Conservation (phyloP, 139 green algal species). For the Deuterostichococcus epilithicus region DNA sequence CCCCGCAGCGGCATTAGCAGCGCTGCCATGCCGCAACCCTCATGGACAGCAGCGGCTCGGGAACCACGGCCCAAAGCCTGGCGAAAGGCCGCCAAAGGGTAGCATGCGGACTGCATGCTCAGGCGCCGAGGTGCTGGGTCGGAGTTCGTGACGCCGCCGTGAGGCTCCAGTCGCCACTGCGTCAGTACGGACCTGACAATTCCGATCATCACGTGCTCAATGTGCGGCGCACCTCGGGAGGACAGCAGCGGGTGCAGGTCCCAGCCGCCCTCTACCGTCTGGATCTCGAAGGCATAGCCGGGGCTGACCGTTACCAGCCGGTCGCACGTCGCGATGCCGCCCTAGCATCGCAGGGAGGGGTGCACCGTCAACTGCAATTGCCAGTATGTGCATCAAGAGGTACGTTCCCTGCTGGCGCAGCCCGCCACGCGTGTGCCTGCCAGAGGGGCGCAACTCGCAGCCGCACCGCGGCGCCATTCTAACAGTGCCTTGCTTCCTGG, state of each 20-base stretch:
- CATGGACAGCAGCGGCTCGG: neutral
- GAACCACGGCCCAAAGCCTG: neutral
- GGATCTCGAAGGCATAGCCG: slow-evolving; percentile 77
- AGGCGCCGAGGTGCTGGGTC: too few species aligned
- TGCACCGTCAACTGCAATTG: too few species aligned
- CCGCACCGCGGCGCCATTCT: too few species aligned
- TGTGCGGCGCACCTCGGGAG: neutral
- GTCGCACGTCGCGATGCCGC: slow-evolving; percentile 71
- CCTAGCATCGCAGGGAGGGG: slow-evolving; percentile 41
- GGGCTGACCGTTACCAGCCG: slow-evolving; percentile 75
- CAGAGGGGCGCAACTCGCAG: too few species aligned
- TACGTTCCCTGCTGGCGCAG: too few species aligned
- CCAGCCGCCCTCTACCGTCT: slow-evolving; percentile 64
- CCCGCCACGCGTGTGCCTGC: too few species aligned
- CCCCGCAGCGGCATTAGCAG: slow-evolving; percentile 30
- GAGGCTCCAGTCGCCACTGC: too few species aligned
- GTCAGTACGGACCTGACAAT: too few species aligned
- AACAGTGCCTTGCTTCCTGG: too few species aligned
- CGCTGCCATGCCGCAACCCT: slow-evolving; percentile 41
- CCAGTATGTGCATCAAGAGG: neutral
- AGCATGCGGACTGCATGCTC: neutral
- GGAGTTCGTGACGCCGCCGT: too few species aligned
- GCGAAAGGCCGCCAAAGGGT: neutral
- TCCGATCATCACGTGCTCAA: too few species aligned
- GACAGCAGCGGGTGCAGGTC: slow-evolving; percentile 53